These are phyloP conservation scores for Fusarium devonianum DNA, from an alignment of 2,329 filamentous ascomycete species.

Conservation along the genomic window DNA sequence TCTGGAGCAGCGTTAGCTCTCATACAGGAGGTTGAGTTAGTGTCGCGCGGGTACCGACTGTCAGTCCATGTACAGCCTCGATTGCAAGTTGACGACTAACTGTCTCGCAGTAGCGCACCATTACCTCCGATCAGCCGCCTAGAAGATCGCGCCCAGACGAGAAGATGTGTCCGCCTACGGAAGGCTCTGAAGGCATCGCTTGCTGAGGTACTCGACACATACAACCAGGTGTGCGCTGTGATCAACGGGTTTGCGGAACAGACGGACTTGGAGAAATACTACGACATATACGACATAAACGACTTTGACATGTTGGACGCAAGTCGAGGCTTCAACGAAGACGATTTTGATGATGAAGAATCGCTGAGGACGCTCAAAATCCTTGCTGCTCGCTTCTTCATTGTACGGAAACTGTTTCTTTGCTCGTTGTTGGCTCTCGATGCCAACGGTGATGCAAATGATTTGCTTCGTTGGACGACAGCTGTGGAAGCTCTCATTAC, in stretches of 20 bases:
- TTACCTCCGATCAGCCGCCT: conserved; percentile 91
- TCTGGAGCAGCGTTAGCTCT: conserved; percentile 79
- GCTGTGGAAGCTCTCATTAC: conserved; percentile 77
- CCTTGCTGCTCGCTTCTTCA: conserved; percentile 80
- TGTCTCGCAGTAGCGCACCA: conserved; percentile 73
- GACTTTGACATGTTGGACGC: conserved; percentile 75
- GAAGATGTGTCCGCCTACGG: conserved; percentile 82
- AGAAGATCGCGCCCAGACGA: conserved; percentile 80
- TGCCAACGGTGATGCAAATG: conserved; percentile 77
- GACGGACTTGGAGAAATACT: conserved; percentile 87
- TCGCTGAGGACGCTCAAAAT: conserved; percentile 83
- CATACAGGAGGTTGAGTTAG: conserved; percentile 94
- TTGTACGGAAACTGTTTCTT: conserved; percentile 82
- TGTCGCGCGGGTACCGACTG: conserved; percentile 89
- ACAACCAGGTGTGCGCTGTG: conserved; percentile 72
- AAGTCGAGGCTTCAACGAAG: conserved; percentile 68
- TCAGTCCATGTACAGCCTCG: conserved; percentile 51
- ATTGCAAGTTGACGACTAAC: conserved; percentile 1
- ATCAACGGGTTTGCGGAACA: conserved; percentile 79
- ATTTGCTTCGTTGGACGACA: conserved; percentile 79
- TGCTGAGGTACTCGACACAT: conserved; percentile 72
- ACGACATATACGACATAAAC: conserved; percentile 86
- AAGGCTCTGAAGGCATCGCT: conserved; percentile 76
- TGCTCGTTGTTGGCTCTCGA: conserved; percentile 90
- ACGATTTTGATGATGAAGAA: conserved; percentile 77